Percentiles rank a stretch among this genome's conserved stretches.
Evolutionary conservation across 2,329 filamentous ascomycete species (phyloP).

Genomic region (Ustulina deusta): DNA sequence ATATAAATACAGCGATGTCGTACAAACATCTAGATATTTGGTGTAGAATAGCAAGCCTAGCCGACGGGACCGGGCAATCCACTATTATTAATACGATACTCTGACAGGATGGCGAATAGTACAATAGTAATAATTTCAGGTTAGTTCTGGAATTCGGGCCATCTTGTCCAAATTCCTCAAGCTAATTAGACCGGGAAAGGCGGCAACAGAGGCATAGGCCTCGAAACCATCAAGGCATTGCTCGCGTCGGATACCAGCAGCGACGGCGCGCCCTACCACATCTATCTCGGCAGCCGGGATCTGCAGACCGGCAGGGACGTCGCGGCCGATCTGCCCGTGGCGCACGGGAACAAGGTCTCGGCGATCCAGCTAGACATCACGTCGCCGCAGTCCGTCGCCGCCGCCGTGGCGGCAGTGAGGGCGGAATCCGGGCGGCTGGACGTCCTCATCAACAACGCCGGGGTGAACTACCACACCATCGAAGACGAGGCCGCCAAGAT

Average conservation of each 20-base stretch:
- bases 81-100: neutral
- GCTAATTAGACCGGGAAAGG: conserved; percentile 29
- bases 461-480: conserved; percentile 25
- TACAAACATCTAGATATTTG: neutral
- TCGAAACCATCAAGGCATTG: conserved; percentile 39
- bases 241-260: conserved; percentile 23
- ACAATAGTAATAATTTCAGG: conserved; percentile 42
- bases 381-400: conserved; percentile 32
- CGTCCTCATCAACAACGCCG: conserved; percentile 43
- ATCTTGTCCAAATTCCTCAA: neutral
- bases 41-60: neutral
- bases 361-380: conserved; percentile 42
- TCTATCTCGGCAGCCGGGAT: conserved; percentile 41
- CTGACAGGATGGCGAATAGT: conserved; percentile 33
- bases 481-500: conserved; percentile 36
- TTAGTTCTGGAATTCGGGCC: conserved; percentile 2
- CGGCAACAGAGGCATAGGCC: conserved; percentile 42
- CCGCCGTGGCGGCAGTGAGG: conserved; percentile 33
- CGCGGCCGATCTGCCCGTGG: neutral
- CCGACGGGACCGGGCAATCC: neutral
- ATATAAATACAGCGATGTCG: neutral
- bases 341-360: conserved; percentile 38
- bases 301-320: conserved; percentile 30
- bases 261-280: conserved; percentile 39
- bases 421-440: conserved; percentile 38